Percentiles rank a stretch among this genome's conserved stretches.
Evolutionary conservation across 305 asterid species (phyloP).

Genomic region (Plantago lanceolata): DNA sequence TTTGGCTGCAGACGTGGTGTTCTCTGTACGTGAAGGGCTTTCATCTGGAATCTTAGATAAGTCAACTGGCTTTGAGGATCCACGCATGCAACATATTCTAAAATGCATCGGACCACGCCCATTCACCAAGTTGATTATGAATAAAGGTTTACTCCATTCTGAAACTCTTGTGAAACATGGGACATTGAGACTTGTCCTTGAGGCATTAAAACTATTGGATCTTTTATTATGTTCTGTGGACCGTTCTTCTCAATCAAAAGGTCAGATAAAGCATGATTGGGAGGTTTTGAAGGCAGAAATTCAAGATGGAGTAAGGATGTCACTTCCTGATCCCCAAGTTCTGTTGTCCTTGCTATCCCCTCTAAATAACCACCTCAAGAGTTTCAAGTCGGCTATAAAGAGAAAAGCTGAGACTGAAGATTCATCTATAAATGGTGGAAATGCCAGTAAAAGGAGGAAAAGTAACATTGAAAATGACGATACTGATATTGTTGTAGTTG

Average conservation of each 20-base stretch:
- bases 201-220: slow-evolving; percentile 70
- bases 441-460: slow-evolving; percentile 59
- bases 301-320: slow-evolving; percentile 54
- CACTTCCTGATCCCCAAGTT: slow-evolving; percentile 82
- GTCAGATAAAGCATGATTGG: slow-evolving; percentile 39
- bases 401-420: slow-evolving; percentile 56
- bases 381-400: slow-evolving; percentile 43
- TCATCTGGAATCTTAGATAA: slow-evolving; percentile 39
- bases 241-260: slow-evolving; percentile 31
- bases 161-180: slow-evolving; percentile 72
- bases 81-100: slow-evolving; percentile 51
- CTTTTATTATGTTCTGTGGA: slow-evolving; percentile 48
- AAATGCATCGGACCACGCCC: slow-evolving; percentile 75
- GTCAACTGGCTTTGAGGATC: slow-evolving; percentile 40
- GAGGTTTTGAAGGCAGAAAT: slow-evolving; percentile 54
- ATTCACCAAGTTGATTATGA: slow-evolving; percentile 55
- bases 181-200: slow-evolving; percentile 68
- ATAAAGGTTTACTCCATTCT: slow-evolving; percentile 78
- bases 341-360: slow-evolving; percentile 69
- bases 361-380: slow-evolving; percentile 44
- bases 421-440: slow-evolving; percentile 29
- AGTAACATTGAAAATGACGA: slow-evolving; percentile 42
- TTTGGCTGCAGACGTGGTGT: slow-evolving; percentile 80
- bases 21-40: slow-evolving; percentile 61
- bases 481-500: slow-evolving; percentile 61